phyloP scores from a whole-genome alignment of 306 rosid genomes.

The Casuarina cunninghamiana region DNA sequence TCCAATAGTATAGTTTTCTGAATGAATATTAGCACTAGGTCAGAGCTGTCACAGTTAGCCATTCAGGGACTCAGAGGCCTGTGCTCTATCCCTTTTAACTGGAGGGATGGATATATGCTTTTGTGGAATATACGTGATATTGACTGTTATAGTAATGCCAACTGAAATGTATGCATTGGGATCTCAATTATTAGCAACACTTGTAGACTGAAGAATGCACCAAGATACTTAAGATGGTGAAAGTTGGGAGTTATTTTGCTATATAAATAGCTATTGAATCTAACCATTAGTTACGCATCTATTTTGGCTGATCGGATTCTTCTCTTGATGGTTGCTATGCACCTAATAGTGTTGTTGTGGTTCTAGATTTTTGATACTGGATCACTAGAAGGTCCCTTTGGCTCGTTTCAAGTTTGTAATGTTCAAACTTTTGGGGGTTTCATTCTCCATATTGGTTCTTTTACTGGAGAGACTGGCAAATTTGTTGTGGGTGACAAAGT shows the following conservation, averaged over 20 bases:
- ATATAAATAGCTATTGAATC: background rate
- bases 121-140: background rate
- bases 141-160: background rate
- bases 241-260: background rate
- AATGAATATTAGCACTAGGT: background rate
- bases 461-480: constrained; percentile 46
- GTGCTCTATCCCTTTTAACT: background rate
- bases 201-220: background rate
- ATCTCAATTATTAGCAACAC: background rate
- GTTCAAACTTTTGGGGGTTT: constrained; percentile 93
- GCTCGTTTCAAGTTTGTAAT: constrained; percentile 67
- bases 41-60: background rate
- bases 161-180: background rate
- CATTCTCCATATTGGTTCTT: constrained; percentile 80
- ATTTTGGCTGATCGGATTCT: constrained; percentile 4
- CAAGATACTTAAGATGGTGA: background rate
- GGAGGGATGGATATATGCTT: background rate
- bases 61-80: background rate
- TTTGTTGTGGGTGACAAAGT: constrained; percentile 77
- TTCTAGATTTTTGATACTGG: constrained; percentile 92
- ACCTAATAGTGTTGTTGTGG: constrained; percentile 24
- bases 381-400: constrained; percentile 57
- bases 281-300: background rate
- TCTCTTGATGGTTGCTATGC: constrained; percentile 17
- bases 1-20: background rate